Evolutionary conservation across 1,139 yeast species (phyloP), one percentile per base, ranked within the genome.

Genomic region (Yamadazyma friedrichii): DNA sequence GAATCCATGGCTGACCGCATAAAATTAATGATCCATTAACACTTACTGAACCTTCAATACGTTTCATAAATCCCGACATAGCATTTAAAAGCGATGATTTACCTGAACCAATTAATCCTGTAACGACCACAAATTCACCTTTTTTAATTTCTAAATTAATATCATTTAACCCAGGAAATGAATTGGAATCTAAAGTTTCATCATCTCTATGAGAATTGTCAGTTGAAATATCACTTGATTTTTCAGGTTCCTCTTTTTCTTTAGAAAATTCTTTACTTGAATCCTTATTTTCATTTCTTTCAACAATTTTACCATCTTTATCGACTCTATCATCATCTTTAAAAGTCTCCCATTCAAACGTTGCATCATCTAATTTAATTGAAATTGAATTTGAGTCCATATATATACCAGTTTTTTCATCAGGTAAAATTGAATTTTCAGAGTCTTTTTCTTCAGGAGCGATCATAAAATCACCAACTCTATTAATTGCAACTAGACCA

Each of bases 71-170:
- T 1, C 89, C 88, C 4, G 80, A 64, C 22, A 84, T 56, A 0
- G 87, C 86, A 37, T 42, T 46, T 30, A 51, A 64, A 35, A 85
- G 62, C 2, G 88, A 80, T 0, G 86, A 69, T 52, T 85, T 85
- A 36, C 94, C 94, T 0, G 87, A 70, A 2, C 93, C 93, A 52
- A 84, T 81, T 6, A 79, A 56, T 27, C 93, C 93, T 2, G 88
- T 82, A 9, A 85, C 67, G 41, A 82, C 82, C 6, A 84, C 65
- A 47, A 85, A 80, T 54, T 83, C 88, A n/a, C 85, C 85, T 43
- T 69, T 67, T 34, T 62, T 54, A 37, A 83, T 62, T 0, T 56
- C 43, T 15, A 83, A 52, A 44, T 74, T 57, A 33, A 82, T 56
- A 41, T 77, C 55, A 4, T 61, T 42, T 30, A 69, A 56, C 0